A percentile compares a stretch with the other conserved stretches of the same genome.
phyloP scores from a whole-genome alignment of 805 yeast species.

The Sungouiozyma intestinalis region DNA sequence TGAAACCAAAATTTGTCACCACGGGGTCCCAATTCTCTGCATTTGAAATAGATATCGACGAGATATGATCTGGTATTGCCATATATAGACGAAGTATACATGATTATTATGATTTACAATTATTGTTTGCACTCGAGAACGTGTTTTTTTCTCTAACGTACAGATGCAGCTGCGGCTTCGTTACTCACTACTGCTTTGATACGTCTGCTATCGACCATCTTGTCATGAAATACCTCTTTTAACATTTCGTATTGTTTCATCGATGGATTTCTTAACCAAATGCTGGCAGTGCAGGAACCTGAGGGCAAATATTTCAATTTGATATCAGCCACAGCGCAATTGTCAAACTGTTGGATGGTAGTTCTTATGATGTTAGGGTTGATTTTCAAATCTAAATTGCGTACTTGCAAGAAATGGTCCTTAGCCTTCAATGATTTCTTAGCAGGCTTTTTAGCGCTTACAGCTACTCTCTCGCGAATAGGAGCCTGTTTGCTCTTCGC shows the following conservation, averaged over 20 bases:
- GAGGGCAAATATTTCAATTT: conserved; percentile 29
- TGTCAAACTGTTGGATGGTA: conserved; percentile 15
- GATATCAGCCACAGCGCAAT: conserved; percentile 13
- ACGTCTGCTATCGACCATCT: conserved; percentile 39
- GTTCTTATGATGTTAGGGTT: conserved; percentile 15
- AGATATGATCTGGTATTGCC: too few relatives aligned
- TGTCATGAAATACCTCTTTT: conserved; percentile 30
- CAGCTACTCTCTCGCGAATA: neutral
- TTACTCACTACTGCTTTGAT: conserved; percentile 26
- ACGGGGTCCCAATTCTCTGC: conserved; percentile 46
- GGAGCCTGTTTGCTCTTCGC: neutral
- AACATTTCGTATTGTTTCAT: conserved; percentile 23
- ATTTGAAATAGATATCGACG: conserved; percentile 32
- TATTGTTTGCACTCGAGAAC: neutral
- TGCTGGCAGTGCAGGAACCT: conserved; percentile 33
- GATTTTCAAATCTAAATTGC: conserved; percentile 2
- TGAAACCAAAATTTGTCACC: conserved; percentile 57
- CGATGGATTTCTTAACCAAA: conserved; percentile 24
- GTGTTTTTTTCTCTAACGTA: neutral
- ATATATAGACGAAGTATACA: conserved; percentile 36
- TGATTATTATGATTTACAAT: conserved; percentile 4
- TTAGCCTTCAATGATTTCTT: neutral
- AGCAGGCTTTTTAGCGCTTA: neutral
- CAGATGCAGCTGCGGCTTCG: neutral
- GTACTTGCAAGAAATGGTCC: neutral